Conservation (phyloP, 1,284 basidiomycete species). For the Bjerkandera adusta region DNA sequence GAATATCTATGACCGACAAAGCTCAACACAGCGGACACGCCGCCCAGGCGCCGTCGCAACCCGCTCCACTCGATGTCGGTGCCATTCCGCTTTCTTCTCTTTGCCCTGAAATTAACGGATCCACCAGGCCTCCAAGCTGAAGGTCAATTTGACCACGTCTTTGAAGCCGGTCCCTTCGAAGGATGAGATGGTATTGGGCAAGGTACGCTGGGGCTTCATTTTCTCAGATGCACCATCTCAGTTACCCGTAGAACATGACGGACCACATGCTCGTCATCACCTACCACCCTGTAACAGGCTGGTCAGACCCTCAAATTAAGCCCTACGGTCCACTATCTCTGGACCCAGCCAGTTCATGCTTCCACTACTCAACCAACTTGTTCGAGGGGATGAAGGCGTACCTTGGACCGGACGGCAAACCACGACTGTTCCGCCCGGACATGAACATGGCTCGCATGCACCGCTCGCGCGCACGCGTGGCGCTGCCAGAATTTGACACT, state of each 20-base stretch:
- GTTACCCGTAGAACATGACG: too few relatives aligned
- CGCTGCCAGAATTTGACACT: conserved; percentile 67
- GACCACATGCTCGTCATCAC: conserved; percentile 82
- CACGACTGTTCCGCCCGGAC: conserved; percentile 76
- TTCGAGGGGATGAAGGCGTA: conserved; percentile 96
- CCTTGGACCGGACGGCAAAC: conserved; percentile 58
- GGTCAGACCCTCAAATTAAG: conserved; percentile 80
- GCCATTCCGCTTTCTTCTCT: background rate
- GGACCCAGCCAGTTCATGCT: conserved; percentile 73
- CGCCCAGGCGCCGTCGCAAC: background rate
- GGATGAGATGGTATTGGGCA: conserved; percentile 19
- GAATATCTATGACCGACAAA: conserved; percentile 14
- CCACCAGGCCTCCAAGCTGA: conserved; percentile 18
- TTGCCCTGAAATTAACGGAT: background rate
- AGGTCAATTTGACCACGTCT: conserved; percentile 10
- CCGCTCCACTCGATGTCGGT: conserved; percentile 15
- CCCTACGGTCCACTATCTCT: conserved; percentile 68
- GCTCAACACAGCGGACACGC: conserved; percentile 8
- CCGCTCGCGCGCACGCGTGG: conserved; percentile 57
- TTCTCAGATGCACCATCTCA: background rate
- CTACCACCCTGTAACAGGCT: conserved; percentile 67
- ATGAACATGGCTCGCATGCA: conserved; percentile 80
- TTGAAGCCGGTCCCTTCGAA: conserved; percentile 17
- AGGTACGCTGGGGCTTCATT: conserved; percentile 8
- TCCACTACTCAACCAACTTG: conserved; percentile 76